Base-by-base conservation (phyloP, 2,329 filamentous ascomycete species). In the Ambrosiella beaveri region DNA sequence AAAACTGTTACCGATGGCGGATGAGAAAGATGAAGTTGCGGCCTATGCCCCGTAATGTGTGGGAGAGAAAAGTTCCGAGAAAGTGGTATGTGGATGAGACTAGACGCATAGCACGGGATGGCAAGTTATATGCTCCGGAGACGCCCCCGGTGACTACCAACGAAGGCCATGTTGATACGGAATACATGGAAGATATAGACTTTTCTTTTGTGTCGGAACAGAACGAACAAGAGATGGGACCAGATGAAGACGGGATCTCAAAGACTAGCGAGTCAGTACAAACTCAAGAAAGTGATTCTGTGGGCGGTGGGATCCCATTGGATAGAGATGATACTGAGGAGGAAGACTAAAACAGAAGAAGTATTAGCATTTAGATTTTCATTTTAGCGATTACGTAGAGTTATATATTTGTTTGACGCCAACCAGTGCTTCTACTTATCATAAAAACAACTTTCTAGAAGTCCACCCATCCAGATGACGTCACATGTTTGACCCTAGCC, bases 131-230 rank as follows among this genome's bases (percentile, higher is more conserved):
- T 11, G 88, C 84, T 53, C 82, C 82, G 2, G 78, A 74, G 66
- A 95, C 89, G 66, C 76, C 80, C 44, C 72, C 73, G 0, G 89
- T 95, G 67, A 86, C 78, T 64, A 86, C 87, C 7, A 12, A 27
- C 27, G 27, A 17, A n/a, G 54, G 37, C 13, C 27, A 49, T 35
- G 17, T 2, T n/a, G 39, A 9, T 11, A 36, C 17, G 7, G 44
- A 47, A 49, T 9, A 36, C 15, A 13, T 27, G 35, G 19, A 17
- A 38, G 1, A 13, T 2, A 15, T 19, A 27, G 9, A 51, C 35
- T n/a, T 51, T 36, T n/a, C 11, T 11, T 41, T 41, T 6, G 39
- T 5, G 11, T n/a, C 6, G 39, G n/a, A n/a, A 41, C 47, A 51
- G n/a, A 17, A 8, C 7, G n/a, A 15, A 17, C 8, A 6, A n/a